These are phyloP conservation scores for Vitis rupestris DNA, from an alignment of 164 flowering plant genomes.

Conservation along the genomic window DNA sequence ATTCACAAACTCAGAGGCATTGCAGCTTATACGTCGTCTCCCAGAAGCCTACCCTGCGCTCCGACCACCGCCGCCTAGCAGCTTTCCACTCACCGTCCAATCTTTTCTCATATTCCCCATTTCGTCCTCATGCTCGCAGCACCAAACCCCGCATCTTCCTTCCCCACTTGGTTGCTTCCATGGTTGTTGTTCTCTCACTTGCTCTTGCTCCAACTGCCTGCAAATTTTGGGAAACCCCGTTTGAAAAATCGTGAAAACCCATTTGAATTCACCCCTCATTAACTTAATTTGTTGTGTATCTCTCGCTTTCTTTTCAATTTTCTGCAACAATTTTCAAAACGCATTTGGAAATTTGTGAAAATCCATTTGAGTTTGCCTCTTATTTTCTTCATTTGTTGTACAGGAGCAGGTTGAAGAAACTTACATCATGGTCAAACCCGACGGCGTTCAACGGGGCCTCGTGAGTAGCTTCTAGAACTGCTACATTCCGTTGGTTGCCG, in stretches of 20 bases:
- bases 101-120: conserved; percentile 37
- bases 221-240: background rate
- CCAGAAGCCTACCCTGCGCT: conserved; percentile 15
- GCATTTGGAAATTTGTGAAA: background rate
- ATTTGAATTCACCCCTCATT: background rate
- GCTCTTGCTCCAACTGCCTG: conserved; percentile 1
- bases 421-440: conserved; percentile 96
- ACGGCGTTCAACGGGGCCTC: conserved; percentile 96
- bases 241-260: no score
- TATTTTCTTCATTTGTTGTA: conserved; percentile 3
- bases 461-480: conserved; percentile 35
- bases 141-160: conserved; percentile 63
- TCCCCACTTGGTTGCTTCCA: conserved; percentile 79
- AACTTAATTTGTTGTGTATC: background rate
- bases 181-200: conserved; percentile 40
- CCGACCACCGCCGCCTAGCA: conserved; percentile 34
- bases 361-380: background rate
- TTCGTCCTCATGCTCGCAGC: conserved; percentile 20
- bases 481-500: background rate
- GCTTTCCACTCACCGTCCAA: conserved; percentile 41
- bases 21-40: conserved; percentile 24
- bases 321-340: background rate
- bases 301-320: background rate
- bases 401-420: conserved; percentile 80
- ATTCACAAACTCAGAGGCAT: conserved; percentile 10